A percentile compares a stretch with the other conserved stretches of the same genome.
phyloP scores from a whole-genome alignment of 805 yeast genomes.

The Dipodascus geniculatus region DNA sequence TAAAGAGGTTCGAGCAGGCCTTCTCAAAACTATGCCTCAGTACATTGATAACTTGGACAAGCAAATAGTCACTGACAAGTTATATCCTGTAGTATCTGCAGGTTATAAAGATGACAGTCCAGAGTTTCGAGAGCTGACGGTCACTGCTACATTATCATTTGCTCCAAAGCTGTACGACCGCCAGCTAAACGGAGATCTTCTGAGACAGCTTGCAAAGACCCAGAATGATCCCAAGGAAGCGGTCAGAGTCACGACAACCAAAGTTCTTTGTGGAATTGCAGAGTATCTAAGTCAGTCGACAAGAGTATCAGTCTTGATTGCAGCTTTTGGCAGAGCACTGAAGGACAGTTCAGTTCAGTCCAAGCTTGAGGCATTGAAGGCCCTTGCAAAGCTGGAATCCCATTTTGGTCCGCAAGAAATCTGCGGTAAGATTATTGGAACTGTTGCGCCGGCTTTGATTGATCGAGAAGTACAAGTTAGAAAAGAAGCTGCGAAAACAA shows the following conservation, averaged over 20 bases:
- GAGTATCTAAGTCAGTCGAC: slow-evolving; percentile 40
- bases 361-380: slow-evolving; percentile 62
- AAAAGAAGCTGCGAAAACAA: slow-evolving; percentile 54
- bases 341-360: slow-evolving; percentile 71
- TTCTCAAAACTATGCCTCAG: slow-evolving; percentile 51
- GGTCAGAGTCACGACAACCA: slow-evolving; percentile 65
- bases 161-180: slow-evolving; percentile 60
- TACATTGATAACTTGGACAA: slow-evolving; percentile 41
- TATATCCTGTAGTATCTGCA: slow-evolving; percentile 56
- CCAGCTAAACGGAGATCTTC: slow-evolving; percentile 75
- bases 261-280: slow-evolving; percentile 57
- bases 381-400: slow-evolving; percentile 53
- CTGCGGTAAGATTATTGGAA: slow-evolving; percentile 70
- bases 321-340: slow-evolving; percentile 76
- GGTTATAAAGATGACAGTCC: slow-evolving; percentile 83
- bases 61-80: slow-evolving; percentile 52
- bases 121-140: slow-evolving; percentile 68
- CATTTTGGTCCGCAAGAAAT: slow-evolving; percentile 64
- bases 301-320: slow-evolving; percentile 64
- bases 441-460: slow-evolving; percentile 71
- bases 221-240: slow-evolving; percentile 69
- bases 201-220: slow-evolving; percentile 69
- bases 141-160: slow-evolving; percentile 49
- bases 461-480: slow-evolving; percentile 66
- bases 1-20: slow-evolving; percentile 62